Evolutionary conservation across 1,284 basidiomycete genomes (phyloP).

Genomic region (Sphaerobolus stellatus): DNA sequence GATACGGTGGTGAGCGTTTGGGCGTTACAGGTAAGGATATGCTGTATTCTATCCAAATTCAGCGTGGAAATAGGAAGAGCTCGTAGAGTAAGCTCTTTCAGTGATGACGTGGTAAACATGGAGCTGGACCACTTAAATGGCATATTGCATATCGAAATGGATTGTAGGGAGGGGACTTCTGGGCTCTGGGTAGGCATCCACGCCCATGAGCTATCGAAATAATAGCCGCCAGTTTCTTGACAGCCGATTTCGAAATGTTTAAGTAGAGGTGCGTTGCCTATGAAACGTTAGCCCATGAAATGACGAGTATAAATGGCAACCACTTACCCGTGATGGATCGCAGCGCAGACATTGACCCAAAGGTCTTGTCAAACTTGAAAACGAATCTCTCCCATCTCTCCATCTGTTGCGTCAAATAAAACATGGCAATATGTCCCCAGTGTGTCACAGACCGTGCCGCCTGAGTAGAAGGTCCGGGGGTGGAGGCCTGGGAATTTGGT

Average conservation of each 20-base stretch:
- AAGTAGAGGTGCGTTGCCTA: conserved; percentile 68
- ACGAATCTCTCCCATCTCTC: conserved; percentile 76
- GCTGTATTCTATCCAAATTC: conserved; percentile 62
- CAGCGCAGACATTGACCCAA: conserved; percentile 65
- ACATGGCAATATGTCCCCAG: conserved; percentile 77
- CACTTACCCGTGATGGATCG: conserved; percentile 63
- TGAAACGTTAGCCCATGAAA: background rate
- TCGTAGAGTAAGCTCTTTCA: conserved; percentile 58
- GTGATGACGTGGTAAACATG: conserved; percentile 51
- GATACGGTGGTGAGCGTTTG: conserved; percentile 51
- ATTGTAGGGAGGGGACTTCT: conserved; percentile 46
- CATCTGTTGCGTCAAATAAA: conserved; percentile 74
- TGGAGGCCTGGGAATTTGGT: conserved; percentile 23
- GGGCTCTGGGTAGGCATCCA: conserved; percentile 61
- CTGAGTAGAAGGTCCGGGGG: conserved; percentile 1
- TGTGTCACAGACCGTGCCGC: conserved; percentile 47
- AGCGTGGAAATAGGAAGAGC: conserved; percentile 61
- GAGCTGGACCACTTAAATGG: conserved; percentile 75
- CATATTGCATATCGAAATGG: conserved; percentile 62
- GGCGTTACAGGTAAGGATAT: conserved; percentile 57
- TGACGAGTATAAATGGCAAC: background rate
- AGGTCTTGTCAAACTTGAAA: conserved; percentile 72
- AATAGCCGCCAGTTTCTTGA: conserved; percentile 41
- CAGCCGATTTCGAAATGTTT: conserved; percentile 75
- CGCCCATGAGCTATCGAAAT: conserved; percentile 59